Evolutionary conservation across 2,329 filamentous ascomycete genomes (phyloP).

Genomic region (Fusarium algeriense): DNA sequence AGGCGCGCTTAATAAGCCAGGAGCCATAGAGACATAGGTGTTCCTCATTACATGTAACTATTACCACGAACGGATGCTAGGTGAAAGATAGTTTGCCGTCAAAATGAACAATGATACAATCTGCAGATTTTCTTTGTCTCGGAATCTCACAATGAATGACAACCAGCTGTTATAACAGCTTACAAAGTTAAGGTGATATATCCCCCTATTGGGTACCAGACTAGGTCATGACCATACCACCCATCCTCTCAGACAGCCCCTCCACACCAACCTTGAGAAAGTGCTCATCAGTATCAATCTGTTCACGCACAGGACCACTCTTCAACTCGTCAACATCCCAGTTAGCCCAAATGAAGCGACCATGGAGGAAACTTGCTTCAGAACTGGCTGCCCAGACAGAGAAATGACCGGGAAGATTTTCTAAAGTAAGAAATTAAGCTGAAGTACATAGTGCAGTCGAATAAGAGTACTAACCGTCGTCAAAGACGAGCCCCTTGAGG

Average conservation of each 20-base stretch:
- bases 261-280: not conserved
- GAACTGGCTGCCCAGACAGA: not conserved
- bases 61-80: too few relatives aligned
- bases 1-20: too few relatives aligned
- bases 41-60: too few relatives aligned
- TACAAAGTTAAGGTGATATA: too few relatives aligned
- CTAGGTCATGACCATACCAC: not conserved
- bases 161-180: accelerated
- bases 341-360: not conserved
- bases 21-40: too few relatives aligned
- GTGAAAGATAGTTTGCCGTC: accelerated
- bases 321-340: not conserved
- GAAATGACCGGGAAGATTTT: not conserved
- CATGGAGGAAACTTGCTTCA: not conserved
- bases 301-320: not conserved
- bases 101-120: not conserved
- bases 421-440: not conserved
- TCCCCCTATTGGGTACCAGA: accelerated
- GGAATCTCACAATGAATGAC: not conserved
- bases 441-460: too few relatives aligned
- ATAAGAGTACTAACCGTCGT: not conserved
- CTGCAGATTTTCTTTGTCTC: accelerated
- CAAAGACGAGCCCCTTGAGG: not conserved
- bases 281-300: not conserved
- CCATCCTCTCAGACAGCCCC: not conserved